A percentile compares a stretch with the other conserved stretches of the same genome.
phyloP scores from a whole-genome alignment of 2,329 filamentous ascomycete species.

The Aspergillus melleus region DNA sequence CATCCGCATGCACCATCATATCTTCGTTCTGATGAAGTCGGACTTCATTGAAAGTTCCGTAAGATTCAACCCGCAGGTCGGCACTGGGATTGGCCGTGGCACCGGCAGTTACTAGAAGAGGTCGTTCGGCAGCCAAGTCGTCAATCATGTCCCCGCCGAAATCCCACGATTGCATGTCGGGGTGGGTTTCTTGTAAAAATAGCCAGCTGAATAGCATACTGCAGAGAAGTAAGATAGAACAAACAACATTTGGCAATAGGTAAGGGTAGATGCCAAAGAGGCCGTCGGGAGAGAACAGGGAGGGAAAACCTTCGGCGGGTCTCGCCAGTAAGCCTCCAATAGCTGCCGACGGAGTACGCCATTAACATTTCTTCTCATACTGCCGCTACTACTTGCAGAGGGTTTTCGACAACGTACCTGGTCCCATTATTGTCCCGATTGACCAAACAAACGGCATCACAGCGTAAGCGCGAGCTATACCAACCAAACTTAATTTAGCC shows the following conservation, averaged over 20 bases:
- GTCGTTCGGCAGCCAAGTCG: slow-evolving; percentile 62
- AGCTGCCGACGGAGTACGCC: slow-evolving; percentile 41
- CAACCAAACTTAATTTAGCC: slow-evolving; percentile 8
- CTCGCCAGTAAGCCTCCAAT: slow-evolving; percentile 86
- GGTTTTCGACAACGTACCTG: slow-evolving; percentile 40
- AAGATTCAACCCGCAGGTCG: slow-evolving; percentile 74
- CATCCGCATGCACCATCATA: slow-evolving; percentile 54
- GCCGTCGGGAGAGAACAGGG: slow-evolving; percentile 64
- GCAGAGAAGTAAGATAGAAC: slow-evolving; percentile 70
- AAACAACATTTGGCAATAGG: slow-evolving; percentile 84
- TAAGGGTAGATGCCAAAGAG: slow-evolving; percentile 81
- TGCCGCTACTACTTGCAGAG: background rate
- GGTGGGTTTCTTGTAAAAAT: slow-evolving; percentile 84
- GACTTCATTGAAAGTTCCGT: slow-evolving; percentile 68
- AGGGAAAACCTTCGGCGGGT: slow-evolving; percentile 72
- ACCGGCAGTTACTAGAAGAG: slow-evolving; percentile 73
- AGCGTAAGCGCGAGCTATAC: slow-evolving; percentile 74
- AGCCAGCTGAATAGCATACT: slow-evolving; percentile 81
- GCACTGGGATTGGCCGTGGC: slow-evolving; percentile 71
- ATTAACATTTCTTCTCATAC: slow-evolving; percentile 12
- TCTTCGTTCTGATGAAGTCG: slow-evolving; percentile 55
- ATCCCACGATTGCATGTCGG: slow-evolving; percentile 67
- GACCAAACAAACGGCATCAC: slow-evolving; percentile 96
- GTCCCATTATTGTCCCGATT: slow-evolving; percentile 84
- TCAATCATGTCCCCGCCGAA: slow-evolving; percentile 37